A percentile compares a stretch with the other conserved stretches of the same genome.
Conservation (phyloP, 2,329 filamentous ascomycete genomes). For the Juglanconis oblonga region DNA sequence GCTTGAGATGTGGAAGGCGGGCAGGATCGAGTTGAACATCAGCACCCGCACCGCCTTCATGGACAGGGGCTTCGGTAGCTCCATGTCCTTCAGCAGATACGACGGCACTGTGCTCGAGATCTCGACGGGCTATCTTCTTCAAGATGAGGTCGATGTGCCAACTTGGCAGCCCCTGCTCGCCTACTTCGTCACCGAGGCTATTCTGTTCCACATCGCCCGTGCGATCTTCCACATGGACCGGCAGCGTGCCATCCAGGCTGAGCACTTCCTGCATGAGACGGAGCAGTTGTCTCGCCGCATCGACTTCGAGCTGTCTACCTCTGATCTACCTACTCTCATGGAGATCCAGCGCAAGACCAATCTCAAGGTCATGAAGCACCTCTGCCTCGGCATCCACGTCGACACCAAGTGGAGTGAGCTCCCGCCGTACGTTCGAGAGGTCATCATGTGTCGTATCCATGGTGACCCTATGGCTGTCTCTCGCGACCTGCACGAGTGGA, state of each 20-base stretch:
- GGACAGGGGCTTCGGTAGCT: slow-evolving; percentile 24
- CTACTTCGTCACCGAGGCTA: slow-evolving; percentile 26
- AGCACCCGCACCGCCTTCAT: slow-evolving; percentile 26
- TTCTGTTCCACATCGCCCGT: slow-evolving; percentile 33
- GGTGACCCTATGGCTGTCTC: slow-evolving; percentile 24
- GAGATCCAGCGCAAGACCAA: slow-evolving; percentile 28
- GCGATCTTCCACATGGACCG: slow-evolving; percentile 26
- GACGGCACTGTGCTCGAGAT: slow-evolving; percentile 23
- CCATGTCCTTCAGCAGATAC: slow-evolving; percentile 25
- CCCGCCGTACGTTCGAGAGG: slow-evolving; percentile 27
- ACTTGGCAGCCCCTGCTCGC: slow-evolving; percentile 26
- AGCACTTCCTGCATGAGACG: slow-evolving; percentile 30
- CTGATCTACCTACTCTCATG: slow-evolving; percentile 23
- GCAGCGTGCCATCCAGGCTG: slow-evolving; percentile 29
- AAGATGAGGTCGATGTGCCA: slow-evolving; percentile 23
- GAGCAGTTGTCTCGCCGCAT: slow-evolving; percentile 28
- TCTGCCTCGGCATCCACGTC: slow-evolving; percentile 31
- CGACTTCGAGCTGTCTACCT: slow-evolving; percentile 31
- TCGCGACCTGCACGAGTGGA: slow-evolving; percentile 25
- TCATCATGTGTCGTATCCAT: slow-evolving; percentile 29
- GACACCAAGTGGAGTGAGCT: slow-evolving; percentile 31
- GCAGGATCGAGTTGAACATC: slow-evolving; percentile 23
- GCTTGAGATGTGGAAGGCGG: slow-evolving; percentile 24
- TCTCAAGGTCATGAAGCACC: slow-evolving; percentile 30
- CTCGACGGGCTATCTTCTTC: slow-evolving; percentile 26